Percentiles rank a stretch among this genome's conserved stretches.
Evolutionary conservation across 805 yeast species (phyloP).

Genomic region (Suhomyces kilbournensis): DNA sequence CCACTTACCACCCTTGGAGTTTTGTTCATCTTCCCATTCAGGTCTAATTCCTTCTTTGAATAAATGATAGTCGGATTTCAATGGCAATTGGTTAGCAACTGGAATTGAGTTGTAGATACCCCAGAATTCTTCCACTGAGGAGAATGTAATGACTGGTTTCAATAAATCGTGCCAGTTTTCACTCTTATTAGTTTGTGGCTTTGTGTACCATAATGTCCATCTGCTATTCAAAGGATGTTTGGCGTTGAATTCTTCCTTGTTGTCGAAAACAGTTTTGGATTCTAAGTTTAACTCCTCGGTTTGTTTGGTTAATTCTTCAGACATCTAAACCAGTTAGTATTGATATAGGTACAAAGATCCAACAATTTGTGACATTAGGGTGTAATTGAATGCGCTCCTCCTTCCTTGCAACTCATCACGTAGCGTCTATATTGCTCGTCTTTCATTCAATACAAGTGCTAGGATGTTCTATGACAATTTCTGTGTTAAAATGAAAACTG

Average conservation of each 20-base stretch:
- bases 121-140: constrained; percentile 99
- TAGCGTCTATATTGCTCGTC: not conserved
- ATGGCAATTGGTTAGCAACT: constrained; percentile 83
- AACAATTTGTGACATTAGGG: not conserved
- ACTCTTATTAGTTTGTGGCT: constrained; percentile 74
- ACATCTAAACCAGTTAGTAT: constrained; percentile 25
- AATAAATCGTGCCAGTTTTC: constrained; percentile 92
- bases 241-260: constrained; percentile 62
- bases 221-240: constrained; percentile 86
- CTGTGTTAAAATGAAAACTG: not conserved
- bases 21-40: constrained; percentile 95
- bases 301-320: constrained; percentile 44
- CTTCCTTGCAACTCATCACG: not conserved
- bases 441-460: not conserved
- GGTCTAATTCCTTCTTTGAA: constrained; percentile 94
- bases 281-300: constrained; percentile 45
- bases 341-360: not conserved
- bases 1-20: constrained; percentile 94
- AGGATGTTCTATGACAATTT: not conserved
- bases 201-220: constrained; percentile 98
- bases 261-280: constrained; percentile 53
- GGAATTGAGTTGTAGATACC: constrained; percentile 94
- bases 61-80: constrained; percentile 90
- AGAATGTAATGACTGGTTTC: constrained; percentile 87
- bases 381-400: not conserved